Percentiles rank a stretch among this genome's conserved stretches.
phyloP scores from a whole-genome alignment of 2,329 filamentous ascomycete species.

The Fusarium sulawesiense region DNA sequence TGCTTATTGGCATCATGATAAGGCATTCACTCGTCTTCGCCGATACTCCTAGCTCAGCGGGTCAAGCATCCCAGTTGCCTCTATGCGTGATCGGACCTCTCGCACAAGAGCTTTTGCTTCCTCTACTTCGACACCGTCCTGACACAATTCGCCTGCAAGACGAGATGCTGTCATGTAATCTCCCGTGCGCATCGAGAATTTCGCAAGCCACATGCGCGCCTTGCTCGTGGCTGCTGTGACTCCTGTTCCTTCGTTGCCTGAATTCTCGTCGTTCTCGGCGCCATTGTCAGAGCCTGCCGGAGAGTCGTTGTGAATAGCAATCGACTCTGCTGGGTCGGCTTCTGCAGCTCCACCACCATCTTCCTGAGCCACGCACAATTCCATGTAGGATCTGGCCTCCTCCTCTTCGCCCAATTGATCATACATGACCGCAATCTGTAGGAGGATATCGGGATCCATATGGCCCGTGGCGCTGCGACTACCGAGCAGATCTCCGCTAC shows the following conservation, averaged over 20 bases:
- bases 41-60: slow-evolving; percentile 39
- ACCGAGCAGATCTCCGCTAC: slow-evolving; percentile 59
- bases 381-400: slow-evolving; percentile 93
- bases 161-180: slow-evolving; percentile 83
- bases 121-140: slow-evolving; percentile 96
- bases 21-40: slow-evolving; percentile 20
- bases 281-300: slow-evolving; percentile 54
- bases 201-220: slow-evolving; percentile 92
- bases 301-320: slow-evolving; percentile 68
- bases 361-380: slow-evolving; percentile 92
- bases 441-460: slow-evolving; percentile 89
- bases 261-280: slow-evolving; percentile 50
- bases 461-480: slow-evolving; percentile 65
- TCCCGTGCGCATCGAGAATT: slow-evolving; percentile 78
- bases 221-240: slow-evolving; percentile 93
- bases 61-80: slow-evolving; percentile 56
- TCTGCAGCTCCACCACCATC: slow-evolving; percentile 70
- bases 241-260: slow-evolving; percentile 72
- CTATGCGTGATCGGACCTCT: slow-evolving; percentile 83
- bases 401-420: slow-evolving; percentile 81
- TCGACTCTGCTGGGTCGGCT: slow-evolving; percentile 59
- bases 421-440: slow-evolving; percentile 91
- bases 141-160: slow-evolving; percentile 89
- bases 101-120: slow-evolving; percentile 94
- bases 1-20: slow-evolving; percentile 2